Conservation (phyloP, 2,329 filamentous ascomycete genomes). For the Trichoderma atroviride region DNA sequence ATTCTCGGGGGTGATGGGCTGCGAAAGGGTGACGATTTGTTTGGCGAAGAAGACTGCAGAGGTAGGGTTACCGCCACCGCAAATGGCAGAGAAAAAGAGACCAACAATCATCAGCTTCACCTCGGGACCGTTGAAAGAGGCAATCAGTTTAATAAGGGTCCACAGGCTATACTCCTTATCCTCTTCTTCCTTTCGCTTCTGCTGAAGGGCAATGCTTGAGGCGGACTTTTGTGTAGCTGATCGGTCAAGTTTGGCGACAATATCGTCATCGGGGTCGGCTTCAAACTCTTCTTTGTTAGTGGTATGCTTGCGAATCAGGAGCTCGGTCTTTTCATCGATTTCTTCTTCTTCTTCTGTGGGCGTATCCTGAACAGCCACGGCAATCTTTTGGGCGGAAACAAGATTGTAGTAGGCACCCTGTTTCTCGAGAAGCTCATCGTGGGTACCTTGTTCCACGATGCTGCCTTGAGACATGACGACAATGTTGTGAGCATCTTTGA, state of each 20-base stretch:
- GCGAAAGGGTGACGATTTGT: conserved; percentile 72
- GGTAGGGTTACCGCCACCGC: conserved; percentile 78
- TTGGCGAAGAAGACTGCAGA: conserved; percentile 80
- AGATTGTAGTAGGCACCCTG: conserved; percentile 79
- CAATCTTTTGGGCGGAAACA: conserved; percentile 86
- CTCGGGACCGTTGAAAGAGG: conserved; percentile 76
- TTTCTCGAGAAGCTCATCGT: conserved; percentile 73
- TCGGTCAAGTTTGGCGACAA: conserved; percentile 60
- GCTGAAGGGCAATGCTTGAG: conserved; percentile 71
- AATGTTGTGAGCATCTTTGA: conserved; percentile 93
- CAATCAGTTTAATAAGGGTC: conserved; percentile 78
- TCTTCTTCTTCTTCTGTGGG: conserved; percentile 57
- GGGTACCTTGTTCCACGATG: conserved; percentile 90
- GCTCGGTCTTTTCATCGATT: conserved; percentile 52
- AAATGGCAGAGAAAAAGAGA: conserved; percentile 74
- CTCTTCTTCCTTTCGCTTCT: conserved; percentile 54
- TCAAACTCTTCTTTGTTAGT: conserved; percentile 46
- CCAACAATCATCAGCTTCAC: conserved; percentile 72
- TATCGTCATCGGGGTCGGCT: conserved; percentile 65
- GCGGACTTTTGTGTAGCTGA: conserved; percentile 59
- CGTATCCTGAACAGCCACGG: conserved; percentile 59
- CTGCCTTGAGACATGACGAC: conserved; percentile 84
- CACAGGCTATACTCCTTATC: conserved; percentile 68
- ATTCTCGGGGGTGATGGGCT: conserved; percentile 53
- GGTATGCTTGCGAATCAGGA: conserved; percentile 52